Conservation (phyloP, 805 yeast genomes). For the Wickerhamiella sergipiensis region DNA sequence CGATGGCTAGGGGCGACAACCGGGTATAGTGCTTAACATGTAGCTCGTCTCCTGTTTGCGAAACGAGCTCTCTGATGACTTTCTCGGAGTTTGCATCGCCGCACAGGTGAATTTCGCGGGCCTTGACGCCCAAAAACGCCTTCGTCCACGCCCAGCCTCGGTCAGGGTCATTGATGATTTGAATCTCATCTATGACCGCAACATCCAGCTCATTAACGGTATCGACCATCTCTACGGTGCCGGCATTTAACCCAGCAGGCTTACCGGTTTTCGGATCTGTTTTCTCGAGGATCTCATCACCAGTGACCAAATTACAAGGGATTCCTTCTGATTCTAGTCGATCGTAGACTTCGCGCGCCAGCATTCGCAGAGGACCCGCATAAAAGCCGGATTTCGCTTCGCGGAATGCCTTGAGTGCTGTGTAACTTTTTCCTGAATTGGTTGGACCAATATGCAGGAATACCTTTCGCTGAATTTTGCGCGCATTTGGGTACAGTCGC, state of each 20-base stretch:
- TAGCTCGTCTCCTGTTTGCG: slow-evolving; percentile 67
- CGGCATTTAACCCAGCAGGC: slow-evolving; percentile 63
- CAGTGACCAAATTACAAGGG: slow-evolving; percentile 76
- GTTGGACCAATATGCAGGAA: slow-evolving; percentile 97
- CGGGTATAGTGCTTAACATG: slow-evolving; percentile 60
- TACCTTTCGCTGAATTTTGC: slow-evolving; percentile 63
- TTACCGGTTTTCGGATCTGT: slow-evolving; percentile 49
- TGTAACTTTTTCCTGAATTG: slow-evolving; percentile 86
- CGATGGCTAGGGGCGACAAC: slow-evolving; percentile 55
- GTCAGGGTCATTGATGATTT: slow-evolving; percentile 68
- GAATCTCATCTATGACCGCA: slow-evolving; percentile 90
- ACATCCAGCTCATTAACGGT: slow-evolving; percentile 55
- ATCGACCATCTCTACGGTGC: slow-evolving; percentile 93
- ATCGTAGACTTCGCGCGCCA: slow-evolving; percentile 87
- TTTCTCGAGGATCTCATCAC: slow-evolving; percentile 80
- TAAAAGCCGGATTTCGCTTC: slow-evolving; percentile 63
- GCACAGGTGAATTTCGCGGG: slow-evolving; percentile 79
- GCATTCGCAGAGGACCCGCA: slow-evolving; percentile 85
- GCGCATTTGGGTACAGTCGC: slow-evolving; percentile 76
- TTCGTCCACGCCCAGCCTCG: slow-evolving; percentile 94
- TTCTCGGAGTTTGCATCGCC: slow-evolving; percentile 85
- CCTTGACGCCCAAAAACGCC: slow-evolving; percentile 74
- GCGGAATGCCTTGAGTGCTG: slow-evolving; percentile 58
- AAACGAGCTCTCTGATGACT: slow-evolving; percentile 42
- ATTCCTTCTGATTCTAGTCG: slow-evolving; percentile 53